Percentiles rank a stretch among this genome's conserved stretches.
Conservation (phyloP, 2,329 filamentous ascomycete genomes). For the Waltergamsia citrina region DNA sequence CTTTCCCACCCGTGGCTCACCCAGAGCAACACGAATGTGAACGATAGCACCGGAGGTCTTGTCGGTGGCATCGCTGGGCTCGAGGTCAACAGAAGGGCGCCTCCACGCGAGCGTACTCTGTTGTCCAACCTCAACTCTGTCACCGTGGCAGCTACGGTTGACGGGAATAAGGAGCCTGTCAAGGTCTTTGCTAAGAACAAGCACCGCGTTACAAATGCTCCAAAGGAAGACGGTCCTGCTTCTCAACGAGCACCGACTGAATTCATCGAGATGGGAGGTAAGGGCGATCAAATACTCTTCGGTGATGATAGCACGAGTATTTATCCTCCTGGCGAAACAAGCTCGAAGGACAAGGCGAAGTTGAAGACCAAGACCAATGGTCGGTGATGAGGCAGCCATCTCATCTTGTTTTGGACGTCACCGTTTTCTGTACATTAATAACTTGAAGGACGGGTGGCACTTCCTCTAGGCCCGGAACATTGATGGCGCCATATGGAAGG, state of each 20-base stretch:
- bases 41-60: conserved; percentile 86
- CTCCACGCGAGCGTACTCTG: conserved; percentile 74
- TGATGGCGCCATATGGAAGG: background rate
- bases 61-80: conserved; percentile 77
- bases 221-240: conserved; percentile 57
- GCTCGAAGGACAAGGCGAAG: conserved; percentile 17
- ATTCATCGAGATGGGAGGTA: conserved; percentile 78
- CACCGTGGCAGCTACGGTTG: conserved; percentile 35
- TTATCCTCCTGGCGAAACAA: conserved; percentile 28
- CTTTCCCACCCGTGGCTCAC: conserved; percentile 86
- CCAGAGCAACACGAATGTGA: conserved; percentile 46
- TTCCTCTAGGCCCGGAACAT: background rate
- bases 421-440: no score
- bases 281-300: conserved; percentile 73
- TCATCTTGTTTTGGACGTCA: no score
- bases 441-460: no score
- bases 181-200: conserved; percentile 70
- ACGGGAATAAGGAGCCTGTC: conserved; percentile 48
- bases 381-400: conserved; percentile 5
- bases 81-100: conserved; percentile 75
- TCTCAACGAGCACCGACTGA: conserved; percentile 59
- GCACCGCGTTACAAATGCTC: conserved; percentile 22
- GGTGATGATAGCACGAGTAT: conserved; percentile 48
- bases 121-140: conserved; percentile 75
- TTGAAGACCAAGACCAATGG: conserved; percentile 15